Evolutionary conservation across 202 grass and related monocot species (phyloP).

Genomic region (Bolboschoenoplectus hybrid): DNA sequence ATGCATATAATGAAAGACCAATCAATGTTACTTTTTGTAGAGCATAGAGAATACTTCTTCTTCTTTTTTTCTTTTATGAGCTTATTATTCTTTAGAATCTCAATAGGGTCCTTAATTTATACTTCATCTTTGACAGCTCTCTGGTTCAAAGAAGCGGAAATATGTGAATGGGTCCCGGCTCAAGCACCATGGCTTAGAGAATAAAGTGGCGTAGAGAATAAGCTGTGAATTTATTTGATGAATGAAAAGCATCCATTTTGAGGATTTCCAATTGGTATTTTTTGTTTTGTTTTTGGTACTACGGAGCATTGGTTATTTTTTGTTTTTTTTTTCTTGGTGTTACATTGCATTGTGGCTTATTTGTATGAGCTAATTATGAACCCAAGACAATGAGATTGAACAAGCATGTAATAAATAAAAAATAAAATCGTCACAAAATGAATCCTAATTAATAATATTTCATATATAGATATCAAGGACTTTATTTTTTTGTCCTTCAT

Average conservation of each 20-base stretch:
- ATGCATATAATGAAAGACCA: background rate
- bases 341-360: constrained; percentile 27
- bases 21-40: background rate
- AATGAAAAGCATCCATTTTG: background rate
- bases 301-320: constrained; percentile 18
- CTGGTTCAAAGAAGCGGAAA: constrained; percentile 87
- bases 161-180: constrained; percentile 76
- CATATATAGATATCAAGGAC: too few species aligned
- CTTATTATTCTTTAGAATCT: background rate
- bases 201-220: constrained; percentile 43
- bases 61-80: background rate
- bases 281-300: constrained; percentile 13
- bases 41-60: background rate
- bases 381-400: constrained; percentile 7
- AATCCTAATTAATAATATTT: too few species aligned
- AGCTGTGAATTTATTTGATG: constrained; percentile 24
- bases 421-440: too few species aligned
- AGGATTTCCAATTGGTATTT: background rate
- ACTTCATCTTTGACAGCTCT: constrained; percentile 52
- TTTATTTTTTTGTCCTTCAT: too few species aligned
- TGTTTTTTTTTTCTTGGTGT: constrained; percentile 15
- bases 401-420: too few species aligned
- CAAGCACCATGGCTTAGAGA: constrained; percentile 81
- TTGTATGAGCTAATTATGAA: constrained; percentile 29
- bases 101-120: background rate